These are phyloP conservation scores for Xylariales sp. DNA, from an alignment of 2,329 filamentous ascomycete genomes.

Conservation along the genomic window DNA sequence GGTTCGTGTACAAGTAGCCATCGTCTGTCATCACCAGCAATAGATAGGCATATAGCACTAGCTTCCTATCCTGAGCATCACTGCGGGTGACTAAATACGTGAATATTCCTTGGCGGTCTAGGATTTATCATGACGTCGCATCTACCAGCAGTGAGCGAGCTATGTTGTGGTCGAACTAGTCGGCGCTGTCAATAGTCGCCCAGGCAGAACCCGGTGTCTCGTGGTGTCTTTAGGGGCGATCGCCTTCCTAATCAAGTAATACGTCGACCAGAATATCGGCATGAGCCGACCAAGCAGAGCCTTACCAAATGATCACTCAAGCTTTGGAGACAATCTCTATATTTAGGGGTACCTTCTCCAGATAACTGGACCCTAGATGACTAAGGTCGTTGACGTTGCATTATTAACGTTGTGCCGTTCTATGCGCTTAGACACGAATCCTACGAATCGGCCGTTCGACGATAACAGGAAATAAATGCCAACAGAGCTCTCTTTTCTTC, in stretches of 20 bases:
- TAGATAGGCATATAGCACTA: conserved; percentile 30
- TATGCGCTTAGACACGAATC: conserved; percentile 4
- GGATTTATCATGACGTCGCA: conserved; percentile 43
- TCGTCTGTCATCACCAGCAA: conserved; percentile 19
- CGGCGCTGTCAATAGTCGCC: conserved; percentile 30
- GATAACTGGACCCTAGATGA: conserved; percentile 21
- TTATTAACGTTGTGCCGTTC: neutral
- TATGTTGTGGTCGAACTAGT: conserved; percentile 28
- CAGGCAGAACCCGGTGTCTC: conserved; percentile 34
- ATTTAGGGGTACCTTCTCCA: conserved; percentile 13
- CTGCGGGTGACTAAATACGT: conserved; percentile 37
- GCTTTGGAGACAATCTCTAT: conserved; percentile 16
- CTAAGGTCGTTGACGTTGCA: conserved; percentile 22
- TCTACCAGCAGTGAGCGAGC: conserved; percentile 29
- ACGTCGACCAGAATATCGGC: conserved; percentile 29
- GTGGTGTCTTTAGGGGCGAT: conserved; percentile 39
- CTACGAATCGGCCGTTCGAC: neutral
- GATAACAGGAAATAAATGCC: neutral
- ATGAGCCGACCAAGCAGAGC: conserved; percentile 23
- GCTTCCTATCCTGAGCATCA: conserved; percentile 31
- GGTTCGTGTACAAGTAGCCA: conserved; percentile 12
- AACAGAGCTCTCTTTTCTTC: neutral
- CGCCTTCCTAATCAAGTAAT: conserved; percentile 46
- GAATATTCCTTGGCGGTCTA: conserved; percentile 27
- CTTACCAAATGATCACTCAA: conserved; percentile 38